Evolutionary conservation across 2,329 filamentous ascomycete genomes (phyloP).

Genomic region (Pseudocercospora fuligena): DNA sequence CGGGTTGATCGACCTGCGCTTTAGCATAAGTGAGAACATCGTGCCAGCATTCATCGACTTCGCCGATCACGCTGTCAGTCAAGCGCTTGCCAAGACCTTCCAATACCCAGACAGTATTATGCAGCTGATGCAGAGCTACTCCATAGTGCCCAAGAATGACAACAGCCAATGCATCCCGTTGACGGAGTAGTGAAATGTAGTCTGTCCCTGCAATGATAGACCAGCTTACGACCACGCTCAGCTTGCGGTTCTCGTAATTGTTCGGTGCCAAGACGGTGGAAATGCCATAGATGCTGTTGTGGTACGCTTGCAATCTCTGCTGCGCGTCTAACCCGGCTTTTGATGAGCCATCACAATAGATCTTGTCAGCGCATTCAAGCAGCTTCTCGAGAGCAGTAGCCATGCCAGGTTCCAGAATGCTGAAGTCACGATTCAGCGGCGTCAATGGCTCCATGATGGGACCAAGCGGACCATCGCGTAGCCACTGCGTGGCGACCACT

Average conservation of each 20-base stretch:
- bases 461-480: constrained; percentile 13
- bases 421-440: constrained; percentile 19
- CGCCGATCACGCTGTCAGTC: constrained; percentile 15
- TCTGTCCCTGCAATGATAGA: constrained; percentile 24
- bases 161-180: constrained; percentile 29
- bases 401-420: constrained; percentile 18
- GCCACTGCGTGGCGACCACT: constrained; percentile 20
- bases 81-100: constrained; percentile 19
- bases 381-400: constrained; percentile 24
- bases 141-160: constrained; percentile 29
- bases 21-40: constrained; percentile 21
- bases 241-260: constrained; percentile 19
- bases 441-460: constrained; percentile 19
- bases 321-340: constrained; percentile 16
- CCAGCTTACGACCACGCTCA: constrained; percentile 24
- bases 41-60: constrained; percentile 19
- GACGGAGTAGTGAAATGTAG: constrained; percentile 25
- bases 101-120: constrained; percentile 15
- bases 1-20: constrained; percentile 11
- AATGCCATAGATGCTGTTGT: constrained; percentile 25
- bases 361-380: constrained; percentile 15
- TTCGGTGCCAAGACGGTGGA: constrained; percentile 23
- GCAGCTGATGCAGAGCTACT: constrained; percentile 24
- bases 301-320: constrained; percentile 21
- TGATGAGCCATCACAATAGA: neutral